Evolutionary conservation across 257 asterid genomes (phyloP).

Genomic region (Nicotiana tomentosiformis): DNA sequence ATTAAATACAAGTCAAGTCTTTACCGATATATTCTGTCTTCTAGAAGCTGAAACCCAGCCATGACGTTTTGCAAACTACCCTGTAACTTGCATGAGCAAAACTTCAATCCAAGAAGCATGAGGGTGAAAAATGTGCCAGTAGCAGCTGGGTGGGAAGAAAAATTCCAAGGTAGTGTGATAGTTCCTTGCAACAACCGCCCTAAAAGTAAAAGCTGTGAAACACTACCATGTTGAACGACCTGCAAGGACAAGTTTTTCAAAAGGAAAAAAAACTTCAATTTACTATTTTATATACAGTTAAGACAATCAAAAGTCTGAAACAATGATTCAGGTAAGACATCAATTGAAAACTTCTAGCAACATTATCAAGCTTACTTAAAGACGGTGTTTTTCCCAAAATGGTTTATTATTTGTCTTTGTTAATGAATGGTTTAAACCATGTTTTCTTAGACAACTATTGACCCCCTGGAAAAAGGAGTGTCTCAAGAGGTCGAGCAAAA

Average conservation of each 20-base stretch:
- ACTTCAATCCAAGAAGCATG: constrained; percentile 93
- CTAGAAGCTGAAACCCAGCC: constrained; percentile 92
- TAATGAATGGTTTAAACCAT: not conserved
- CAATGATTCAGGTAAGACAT: not conserved
- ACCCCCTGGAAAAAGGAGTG: not conserved
- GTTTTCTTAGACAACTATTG: not conserved
- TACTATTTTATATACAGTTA: not conserved
- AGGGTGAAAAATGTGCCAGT: constrained; percentile 90
- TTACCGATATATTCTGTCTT: constrained; percentile 93
- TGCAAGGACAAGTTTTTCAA: constrained; percentile 21
- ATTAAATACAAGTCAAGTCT: not conserved
- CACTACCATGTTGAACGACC: constrained; percentile 91
- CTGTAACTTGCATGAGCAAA: constrained; percentile 81
- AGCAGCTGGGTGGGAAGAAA: constrained; percentile 91
- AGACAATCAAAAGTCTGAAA: constrained; percentile 5
- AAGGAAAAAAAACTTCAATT: not conserved
- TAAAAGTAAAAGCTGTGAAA: constrained; percentile 85
- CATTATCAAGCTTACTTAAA: not conserved
- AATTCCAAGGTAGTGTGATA: constrained; percentile 76
- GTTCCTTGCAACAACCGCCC: constrained; percentile 97
- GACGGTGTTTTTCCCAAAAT: not conserved
- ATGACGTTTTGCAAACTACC: constrained; percentile 71
- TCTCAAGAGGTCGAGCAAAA: not conserved
- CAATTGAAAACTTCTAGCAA: not conserved
- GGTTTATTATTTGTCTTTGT: not conserved